These are phyloP conservation scores for Sordaria brevicollis DNA, from an alignment of 495 filamentous ascomycete species.

Conservation along the genomic window DNA sequence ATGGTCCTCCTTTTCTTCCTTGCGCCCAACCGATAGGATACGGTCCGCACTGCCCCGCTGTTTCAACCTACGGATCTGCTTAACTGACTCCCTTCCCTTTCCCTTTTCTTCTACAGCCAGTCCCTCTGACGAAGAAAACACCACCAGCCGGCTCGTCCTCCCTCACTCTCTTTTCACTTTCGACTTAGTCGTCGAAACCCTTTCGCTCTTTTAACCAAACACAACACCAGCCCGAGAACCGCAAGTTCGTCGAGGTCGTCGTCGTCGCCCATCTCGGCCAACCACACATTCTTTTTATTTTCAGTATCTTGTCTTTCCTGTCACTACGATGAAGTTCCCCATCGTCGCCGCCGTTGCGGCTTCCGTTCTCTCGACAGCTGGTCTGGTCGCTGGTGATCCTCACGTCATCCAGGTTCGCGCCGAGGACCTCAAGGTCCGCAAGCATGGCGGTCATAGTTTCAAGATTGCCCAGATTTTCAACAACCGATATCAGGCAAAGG, in stretches of 20 bases:
- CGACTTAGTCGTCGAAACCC: not conserved
- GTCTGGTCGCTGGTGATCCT: constrained; percentile 14
- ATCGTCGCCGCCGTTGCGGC: constrained; percentile 15
- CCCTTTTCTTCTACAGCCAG: not conserved
- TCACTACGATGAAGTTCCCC: constrained; percentile 15
- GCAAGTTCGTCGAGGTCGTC: not conserved
- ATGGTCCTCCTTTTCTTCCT: constrained; percentile 6
- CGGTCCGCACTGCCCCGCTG: constrained; percentile 3
- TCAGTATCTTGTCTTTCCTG: not conserved
- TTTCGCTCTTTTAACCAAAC: not conserved
- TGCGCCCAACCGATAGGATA: not conserved
- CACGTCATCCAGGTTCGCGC: constrained; percentile 8
- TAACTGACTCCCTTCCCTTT: not conserved
- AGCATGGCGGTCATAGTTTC: constrained; percentile 29
- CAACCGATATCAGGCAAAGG: constrained; percentile 21
- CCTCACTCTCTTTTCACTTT: not conserved
- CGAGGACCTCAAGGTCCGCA: constrained; percentile 19
- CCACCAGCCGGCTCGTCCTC: not conserved
- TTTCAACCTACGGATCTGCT: not conserved
- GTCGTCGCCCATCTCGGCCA: not conserved
- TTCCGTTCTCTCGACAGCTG: constrained; percentile 16
- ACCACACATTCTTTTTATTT: not conserved
- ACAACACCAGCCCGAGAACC: not conserved
- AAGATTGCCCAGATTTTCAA: constrained; percentile 32
- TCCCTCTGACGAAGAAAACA: not conserved